Conservation (phyloP, 2,329 filamentous ascomycete species). For the Exophiala aquamarina region DNA sequence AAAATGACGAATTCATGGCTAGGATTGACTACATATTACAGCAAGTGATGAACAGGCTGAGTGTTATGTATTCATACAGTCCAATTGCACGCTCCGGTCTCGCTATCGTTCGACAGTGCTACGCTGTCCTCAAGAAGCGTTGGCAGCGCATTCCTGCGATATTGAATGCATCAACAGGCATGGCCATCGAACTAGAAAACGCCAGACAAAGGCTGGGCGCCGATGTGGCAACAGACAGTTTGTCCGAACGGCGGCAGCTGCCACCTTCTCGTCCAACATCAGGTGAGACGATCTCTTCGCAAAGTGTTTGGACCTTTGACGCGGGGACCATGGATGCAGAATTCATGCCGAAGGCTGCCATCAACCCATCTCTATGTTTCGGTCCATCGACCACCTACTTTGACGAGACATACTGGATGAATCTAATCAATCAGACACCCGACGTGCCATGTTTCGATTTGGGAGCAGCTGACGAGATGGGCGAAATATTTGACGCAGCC, state of each 20-base stretch:
- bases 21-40: not conserved
- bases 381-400: not conserved
- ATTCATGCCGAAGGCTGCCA: not conserved
- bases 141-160: not conserved
- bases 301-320: not conserved
- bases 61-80: conserved; percentile 2
- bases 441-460: not conserved
- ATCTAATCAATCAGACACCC: not conserved
- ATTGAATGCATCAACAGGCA: not conserved
- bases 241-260: not conserved
- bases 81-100: conserved; percentile 2
- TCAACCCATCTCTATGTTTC: not conserved
- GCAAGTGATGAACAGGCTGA: not conserved
- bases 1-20: not conserved
- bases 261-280: not conserved
- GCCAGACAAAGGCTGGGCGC: not conserved
- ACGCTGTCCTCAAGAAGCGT: not conserved
- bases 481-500: not conserved
- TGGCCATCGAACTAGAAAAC: not conserved
- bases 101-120: not conserved
- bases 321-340: not conserved
- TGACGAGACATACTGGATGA: not conserved
- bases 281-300: not conserved
- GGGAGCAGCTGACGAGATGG: not conserved
- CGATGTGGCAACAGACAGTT: not conserved